Evolutionary conservation across 2,329 filamentous ascomycete genomes (phyloP).

Genomic region (Fusarium sp.): DNA sequence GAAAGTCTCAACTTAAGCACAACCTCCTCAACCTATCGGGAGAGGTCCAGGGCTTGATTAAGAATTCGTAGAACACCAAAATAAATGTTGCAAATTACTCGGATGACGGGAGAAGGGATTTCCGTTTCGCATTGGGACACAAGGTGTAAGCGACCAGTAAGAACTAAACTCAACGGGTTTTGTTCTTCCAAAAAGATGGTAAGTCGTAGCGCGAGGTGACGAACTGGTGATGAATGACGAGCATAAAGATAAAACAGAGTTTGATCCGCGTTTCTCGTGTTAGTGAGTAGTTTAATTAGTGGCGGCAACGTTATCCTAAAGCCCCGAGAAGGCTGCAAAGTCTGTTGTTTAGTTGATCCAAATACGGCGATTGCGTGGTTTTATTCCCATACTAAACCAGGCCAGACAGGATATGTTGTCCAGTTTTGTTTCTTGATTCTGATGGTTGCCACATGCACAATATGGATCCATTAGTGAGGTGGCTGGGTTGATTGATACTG

Average conservation of each 20-base stretch:
- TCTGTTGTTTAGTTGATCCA: slow-evolving; percentile 12
- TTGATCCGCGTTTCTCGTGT: slow-evolving; percentile 20
- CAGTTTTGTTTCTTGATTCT: background rate
- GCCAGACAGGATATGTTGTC: background rate
- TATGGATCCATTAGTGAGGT: slow-evolving; percentile 16
- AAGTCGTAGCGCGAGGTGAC: slow-evolving; percentile 28
- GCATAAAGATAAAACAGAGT: slow-evolving; percentile 22
- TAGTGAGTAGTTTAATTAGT: slow-evolving; percentile 17
- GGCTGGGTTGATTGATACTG: slow-evolving; percentile 14
- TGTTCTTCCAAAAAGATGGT: slow-evolving; percentile 1
- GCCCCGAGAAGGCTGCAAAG: slow-evolving; percentile 24
- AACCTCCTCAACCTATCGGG: slow-evolving; percentile 1
- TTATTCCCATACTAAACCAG: slow-evolving; percentile 10
- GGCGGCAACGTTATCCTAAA: slow-evolving; percentile 32
- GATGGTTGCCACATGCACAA: background rate
- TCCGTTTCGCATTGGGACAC: background rate
- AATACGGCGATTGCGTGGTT: slow-evolving; percentile 29
- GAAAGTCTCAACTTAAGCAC: slow-evolving; percentile 25
- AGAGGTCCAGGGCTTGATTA: slow-evolving; percentile 3
- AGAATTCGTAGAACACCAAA: slow-evolving; percentile 9
- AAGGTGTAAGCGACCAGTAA: background rate
- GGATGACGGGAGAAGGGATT: background rate
- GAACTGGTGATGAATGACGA: slow-evolving; percentile 30
- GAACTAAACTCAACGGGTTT: background rate
- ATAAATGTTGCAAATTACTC: slow-evolving; percentile 1